Percentiles rank a stretch among this genome's conserved stretches.
Conservation (phyloP, 805 yeast species). For the Saccharomycopsis olivae region DNA sequence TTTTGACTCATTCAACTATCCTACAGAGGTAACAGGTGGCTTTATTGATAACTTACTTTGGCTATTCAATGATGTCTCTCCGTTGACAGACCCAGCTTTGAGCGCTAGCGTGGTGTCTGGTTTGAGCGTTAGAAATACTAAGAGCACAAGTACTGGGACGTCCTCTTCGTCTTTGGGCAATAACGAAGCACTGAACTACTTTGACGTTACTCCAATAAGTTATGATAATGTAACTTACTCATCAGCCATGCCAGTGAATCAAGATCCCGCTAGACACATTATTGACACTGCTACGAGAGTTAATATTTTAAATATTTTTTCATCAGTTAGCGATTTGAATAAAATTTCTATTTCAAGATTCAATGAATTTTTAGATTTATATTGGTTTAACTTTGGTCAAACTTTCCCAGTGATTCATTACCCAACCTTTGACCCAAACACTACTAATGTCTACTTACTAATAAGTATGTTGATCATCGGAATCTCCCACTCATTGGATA, state of each 20-base stretch:
- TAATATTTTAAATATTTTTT: constrained; percentile 3
- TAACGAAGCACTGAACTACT: not conserved
- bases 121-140: not conserved
- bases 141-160: not conserved
- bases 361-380: constrained; percentile 10
- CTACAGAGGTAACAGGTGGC: constrained; percentile 12
- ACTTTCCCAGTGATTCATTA: constrained; percentile 15
- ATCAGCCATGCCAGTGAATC: not conserved
- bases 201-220: constrained; percentile 1
- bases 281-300: constrained; percentile 6
- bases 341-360: constrained; percentile 6
- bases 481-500: constrained; percentile 10
- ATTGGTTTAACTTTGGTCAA: constrained; percentile 15
- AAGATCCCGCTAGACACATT: not conserved
- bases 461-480: constrained; percentile 15
- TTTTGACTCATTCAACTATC: not conserved
- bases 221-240: not conserved
- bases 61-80: constrained; percentile 14
- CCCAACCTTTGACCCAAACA: constrained; percentile 15
- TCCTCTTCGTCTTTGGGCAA: not conserved
- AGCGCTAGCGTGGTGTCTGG: not conserved
- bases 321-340: not conserved
- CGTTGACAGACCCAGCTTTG: not conserved
- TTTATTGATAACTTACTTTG: constrained; percentile 15
- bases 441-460: constrained; percentile 7